A percentile compares a stretch with the other conserved stretches of the same genome.
These are phyloP conservation scores for Acanthamoeba culbertsoni DNA, from an alignment of 208 protist species.

Conservation along the genomic window DNA sequence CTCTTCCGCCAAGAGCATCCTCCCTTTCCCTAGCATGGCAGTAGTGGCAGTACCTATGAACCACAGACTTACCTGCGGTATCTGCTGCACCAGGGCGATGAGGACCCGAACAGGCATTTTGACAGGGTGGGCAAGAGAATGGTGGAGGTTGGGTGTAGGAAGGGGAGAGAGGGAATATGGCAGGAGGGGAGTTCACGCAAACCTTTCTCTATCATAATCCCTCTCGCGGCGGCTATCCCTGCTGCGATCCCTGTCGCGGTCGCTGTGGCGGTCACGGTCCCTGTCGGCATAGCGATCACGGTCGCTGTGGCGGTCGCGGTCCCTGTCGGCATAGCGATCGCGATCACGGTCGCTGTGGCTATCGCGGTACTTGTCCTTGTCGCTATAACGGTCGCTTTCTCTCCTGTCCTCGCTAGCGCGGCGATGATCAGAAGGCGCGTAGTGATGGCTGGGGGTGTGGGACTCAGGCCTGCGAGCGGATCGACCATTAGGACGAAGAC, in stretches of 20 bases:
- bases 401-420: constrained; percentile 14
- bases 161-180: background rate
- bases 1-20: background rate
- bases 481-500: no score
- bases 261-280: no score
- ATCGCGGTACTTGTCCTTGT: background rate
- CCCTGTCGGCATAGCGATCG: no score
- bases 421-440: no score
- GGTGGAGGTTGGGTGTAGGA: background rate
- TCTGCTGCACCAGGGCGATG: no score
- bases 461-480: no score
- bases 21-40: background rate
- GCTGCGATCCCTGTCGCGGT: no score
- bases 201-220: background rate
- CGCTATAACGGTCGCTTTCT: background rate
- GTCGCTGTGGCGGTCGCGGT: no score
- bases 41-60: background rate
- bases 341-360: background rate
- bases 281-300: no score
- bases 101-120: no score
- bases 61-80: background rate
- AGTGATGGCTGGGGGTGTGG: no score
- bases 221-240: background rate
- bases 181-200: background rate
- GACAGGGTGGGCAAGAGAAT: no score